Evolutionary conservation across 2,329 filamentous ascomycete species (phyloP).

Genomic region (Arthrinium puccinioides): DNA sequence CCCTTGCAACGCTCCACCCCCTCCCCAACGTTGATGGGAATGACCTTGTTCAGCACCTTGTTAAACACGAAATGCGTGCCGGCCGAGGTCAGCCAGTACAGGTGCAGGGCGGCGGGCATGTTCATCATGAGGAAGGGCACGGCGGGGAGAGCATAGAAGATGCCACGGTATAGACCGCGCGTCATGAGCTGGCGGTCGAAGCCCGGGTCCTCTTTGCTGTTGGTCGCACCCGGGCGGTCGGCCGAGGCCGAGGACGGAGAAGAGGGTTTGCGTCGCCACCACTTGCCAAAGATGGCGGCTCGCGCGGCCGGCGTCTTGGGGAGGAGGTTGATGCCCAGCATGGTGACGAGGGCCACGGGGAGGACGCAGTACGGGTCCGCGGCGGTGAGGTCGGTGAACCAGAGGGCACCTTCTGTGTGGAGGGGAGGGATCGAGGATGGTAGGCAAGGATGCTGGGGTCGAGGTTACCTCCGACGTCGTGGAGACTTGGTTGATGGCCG

Average conservation of each 20-base stretch:
- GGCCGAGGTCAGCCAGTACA: constrained; percentile 35
- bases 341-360: constrained; percentile 30
- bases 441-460: constrained; percentile 2
- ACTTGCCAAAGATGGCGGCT: neutral
- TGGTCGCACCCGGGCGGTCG: neutral
- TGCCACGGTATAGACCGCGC: neutral
- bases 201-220: no score
- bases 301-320: constrained; percentile 17
- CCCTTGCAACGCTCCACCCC: constrained; percentile 12
- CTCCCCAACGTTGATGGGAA: constrained; percentile 16
- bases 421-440: constrained; percentile 29
- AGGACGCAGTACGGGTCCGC: constrained; percentile 44
- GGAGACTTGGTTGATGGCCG: neutral
- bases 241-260: neutral
- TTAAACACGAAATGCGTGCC: constrained; percentile 13
- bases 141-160: neutral
- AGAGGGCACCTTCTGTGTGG: constrained; percentile 43
- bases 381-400: constrained; percentile 47
- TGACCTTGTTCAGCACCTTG: constrained; percentile 11
- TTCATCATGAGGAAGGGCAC: constrained; percentile 21
- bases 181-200: neutral
- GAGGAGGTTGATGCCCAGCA: constrained; percentile 26
- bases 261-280: neutral
- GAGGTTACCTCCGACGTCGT: neutral
- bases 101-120: constrained; percentile 33